phyloP scores from a whole-genome alignment of 164 flowering plant genomes.

The Magnolia kwangsiensis region DNA sequence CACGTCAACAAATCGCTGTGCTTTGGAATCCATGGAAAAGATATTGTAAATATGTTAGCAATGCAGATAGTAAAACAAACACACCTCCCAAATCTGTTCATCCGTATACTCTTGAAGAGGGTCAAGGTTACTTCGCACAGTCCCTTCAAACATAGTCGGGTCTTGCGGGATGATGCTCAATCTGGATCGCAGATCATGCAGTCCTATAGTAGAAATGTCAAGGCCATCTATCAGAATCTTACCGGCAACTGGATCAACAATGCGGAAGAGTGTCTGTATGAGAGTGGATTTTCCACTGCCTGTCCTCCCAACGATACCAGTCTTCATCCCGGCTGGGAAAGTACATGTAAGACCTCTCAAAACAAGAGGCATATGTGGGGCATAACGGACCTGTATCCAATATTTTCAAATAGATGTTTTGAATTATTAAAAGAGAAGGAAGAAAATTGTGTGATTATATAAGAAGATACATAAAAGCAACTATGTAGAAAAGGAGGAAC shows the following conservation, averaged over 20 bases:
- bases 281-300: slow-evolving; percentile 51
- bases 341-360: slow-evolving; percentile 34
- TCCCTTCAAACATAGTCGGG: slow-evolving; percentile 49
- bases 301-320: slow-evolving; percentile 45
- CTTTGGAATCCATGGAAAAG: background rate
- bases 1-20: background rate
- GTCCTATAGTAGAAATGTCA: slow-evolving; percentile 35
- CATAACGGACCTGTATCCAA: slow-evolving; percentile 37
- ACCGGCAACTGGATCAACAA: slow-evolving; percentile 39
- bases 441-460: background rate
- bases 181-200: slow-evolving; percentile 41
- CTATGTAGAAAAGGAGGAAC: too few species aligned
- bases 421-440: background rate
- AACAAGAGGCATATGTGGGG: slow-evolving; percentile 43
- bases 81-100: slow-evolving; percentile 50
- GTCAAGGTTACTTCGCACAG: slow-evolving; percentile 37
- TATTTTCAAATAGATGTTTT: background rate
- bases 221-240: slow-evolving; percentile 35
- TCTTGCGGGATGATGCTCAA: slow-evolving; percentile 48
- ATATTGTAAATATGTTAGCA: background rate
- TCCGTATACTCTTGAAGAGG: slow-evolving; percentile 39
- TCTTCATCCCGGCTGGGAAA: slow-evolving; percentile 35
- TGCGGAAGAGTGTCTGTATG: slow-evolving; percentile 37
- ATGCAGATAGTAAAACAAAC: background rate
- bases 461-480: background rate